Evolutionary conservation across 2,329 filamentous ascomycete species (phyloP), one percentile per base, ranked within the genome.

Genomic region (Nothophoma quercina): DNA sequence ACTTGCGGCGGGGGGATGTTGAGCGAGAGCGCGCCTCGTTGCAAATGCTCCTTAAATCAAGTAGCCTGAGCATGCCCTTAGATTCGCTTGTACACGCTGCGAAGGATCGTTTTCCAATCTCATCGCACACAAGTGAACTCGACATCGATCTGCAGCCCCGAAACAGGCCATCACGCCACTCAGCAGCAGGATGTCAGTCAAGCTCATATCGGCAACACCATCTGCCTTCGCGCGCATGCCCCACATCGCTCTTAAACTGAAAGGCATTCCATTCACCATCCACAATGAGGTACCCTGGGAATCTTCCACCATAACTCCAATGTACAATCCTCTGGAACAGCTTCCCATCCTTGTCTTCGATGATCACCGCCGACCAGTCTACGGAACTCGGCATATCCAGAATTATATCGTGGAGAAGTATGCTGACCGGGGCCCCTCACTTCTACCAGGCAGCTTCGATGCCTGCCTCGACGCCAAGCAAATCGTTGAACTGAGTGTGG

Each of bases 221-320:
- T 75, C 71, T 2, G 74, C 74, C 7, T 77, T 75, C 55, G 74
- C 75, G 7, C 72, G 75, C 34, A 77, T 78, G 66, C 71, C 76
- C 32, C 70, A 75, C 57, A 77, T 78, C 26, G 68, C 68, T 4
- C 67, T 77, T 6, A 50, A 57, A 30, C 70, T 78, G 18, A 78
- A 78, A 58, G 38, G 45, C 48, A 71, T 79, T 18, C 72, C 75
- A 2, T 78, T 78, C 65, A 59, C 49, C 1, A 65, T 78, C 23
- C 63, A 74, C 36, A 77, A 73, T 28, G 76, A 78, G 64, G 75
- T 79, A 1, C 76, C 75, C 0, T 78, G 76, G 75, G 68, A 78
- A 60, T 62, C 57, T 15, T 69, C 69, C 4, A 78, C 75, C 1
- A 45, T 71, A 38, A 77, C 72, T 10, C 72, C 74, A 1, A 51